Conservation (phyloP, 2,329 filamentous ascomycete genomes). For the Dryadomyces sulphureus region DNA sequence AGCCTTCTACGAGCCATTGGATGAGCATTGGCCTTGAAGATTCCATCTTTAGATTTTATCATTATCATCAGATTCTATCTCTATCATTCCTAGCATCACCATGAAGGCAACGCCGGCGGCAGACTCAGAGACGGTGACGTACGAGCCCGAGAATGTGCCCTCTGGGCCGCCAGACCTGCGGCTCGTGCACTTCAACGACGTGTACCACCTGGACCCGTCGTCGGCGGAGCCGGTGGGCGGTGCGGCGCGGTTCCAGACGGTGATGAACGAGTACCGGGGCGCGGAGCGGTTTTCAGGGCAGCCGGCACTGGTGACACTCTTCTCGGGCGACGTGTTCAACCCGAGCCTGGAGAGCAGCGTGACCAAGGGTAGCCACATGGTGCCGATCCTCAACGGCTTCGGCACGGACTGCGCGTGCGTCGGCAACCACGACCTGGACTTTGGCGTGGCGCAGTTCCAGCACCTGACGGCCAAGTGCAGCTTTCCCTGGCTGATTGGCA, state of each 20-base stretch:
- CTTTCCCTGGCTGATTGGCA: slow-evolving; percentile 84
- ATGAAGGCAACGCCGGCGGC: background rate
- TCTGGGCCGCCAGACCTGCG: slow-evolving; percentile 49
- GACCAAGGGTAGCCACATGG: slow-evolving; percentile 85
- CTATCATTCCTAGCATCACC: background rate
- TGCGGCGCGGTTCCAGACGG: slow-evolving; percentile 62
- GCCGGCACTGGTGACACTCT: slow-evolving; percentile 58
- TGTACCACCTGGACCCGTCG: slow-evolving; percentile 68
- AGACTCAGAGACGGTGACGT: slow-evolving; percentile 14
- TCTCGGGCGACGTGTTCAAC: slow-evolving; percentile 88
- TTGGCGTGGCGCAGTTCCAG: slow-evolving; percentile 69
- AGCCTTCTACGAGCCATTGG: too few species aligned
- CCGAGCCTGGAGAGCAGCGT: slow-evolving; percentile 78
- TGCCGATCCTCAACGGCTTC: slow-evolving; percentile 65
- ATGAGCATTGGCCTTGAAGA: too few species aligned
- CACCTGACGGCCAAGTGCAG: slow-evolving; percentile 58
- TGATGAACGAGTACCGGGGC: slow-evolving; percentile 60
- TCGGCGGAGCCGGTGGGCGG: slow-evolving; percentile 77
- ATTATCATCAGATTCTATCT: background rate
- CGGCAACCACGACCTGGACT: slow-evolving; percentile 89
- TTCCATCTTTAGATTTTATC: too few species aligned
- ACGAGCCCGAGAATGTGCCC: slow-evolving; percentile 15
- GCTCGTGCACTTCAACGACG: slow-evolving; percentile 85
- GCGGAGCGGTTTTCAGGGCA: slow-evolving; percentile 45
- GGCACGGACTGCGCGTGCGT: slow-evolving; percentile 70